Evolutionary conservation across 2,329 filamentous ascomycete genomes (phyloP), one percentile per base, ranked within the genome.

Genomic region (Pyrenochaeta sp.): DNA sequence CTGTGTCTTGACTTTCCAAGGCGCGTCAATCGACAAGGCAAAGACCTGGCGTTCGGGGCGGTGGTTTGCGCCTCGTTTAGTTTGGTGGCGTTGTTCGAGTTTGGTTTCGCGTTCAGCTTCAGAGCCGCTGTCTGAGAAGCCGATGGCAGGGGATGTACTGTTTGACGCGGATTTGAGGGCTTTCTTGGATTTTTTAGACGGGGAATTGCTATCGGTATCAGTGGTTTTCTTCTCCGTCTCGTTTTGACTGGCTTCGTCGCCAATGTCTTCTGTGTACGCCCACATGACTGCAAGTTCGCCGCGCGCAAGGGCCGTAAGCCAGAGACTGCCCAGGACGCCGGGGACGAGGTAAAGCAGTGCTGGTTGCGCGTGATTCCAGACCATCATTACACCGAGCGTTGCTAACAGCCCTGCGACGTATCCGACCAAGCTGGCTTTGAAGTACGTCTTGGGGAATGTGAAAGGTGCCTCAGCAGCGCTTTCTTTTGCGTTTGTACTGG

Each of bases 261-360:
- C 78, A 29, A 76, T 71, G 1, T 73, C 75, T 67, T 97, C 93
- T 0, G 85, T 91, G 64, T 92, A 97, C 3, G 77, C 76, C 87
- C 89, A 95, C 82, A 97, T 87, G 28, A 85, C 72, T 36, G 76
- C 77, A 2, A 93, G 53, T 63, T 97, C 91, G 2, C 90, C 88
- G 8, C 85, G 82, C 13, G 80, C 66, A 4, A 85, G 57, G 0
- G 87, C 93, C 2, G 88, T 94, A 3, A 84, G 70, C 87, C 90
- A 95, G 1, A 94, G 66, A 1, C 86, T 81, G 1, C 81, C 77
- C 4, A 96, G 74, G 0, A 97, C 90, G 0, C 89, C 87, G 0
- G 93, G 93, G 0, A 97, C 94, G 6, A 99, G 83, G 66, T 97
- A 97, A 10, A 99, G 76, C 21, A 99, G 78, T 6, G 94, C 93